phyloP scores from a whole-genome alignment of 2,329 filamentous ascomycete genomes.

The Stagonosporopsis rhizophila region DNA sequence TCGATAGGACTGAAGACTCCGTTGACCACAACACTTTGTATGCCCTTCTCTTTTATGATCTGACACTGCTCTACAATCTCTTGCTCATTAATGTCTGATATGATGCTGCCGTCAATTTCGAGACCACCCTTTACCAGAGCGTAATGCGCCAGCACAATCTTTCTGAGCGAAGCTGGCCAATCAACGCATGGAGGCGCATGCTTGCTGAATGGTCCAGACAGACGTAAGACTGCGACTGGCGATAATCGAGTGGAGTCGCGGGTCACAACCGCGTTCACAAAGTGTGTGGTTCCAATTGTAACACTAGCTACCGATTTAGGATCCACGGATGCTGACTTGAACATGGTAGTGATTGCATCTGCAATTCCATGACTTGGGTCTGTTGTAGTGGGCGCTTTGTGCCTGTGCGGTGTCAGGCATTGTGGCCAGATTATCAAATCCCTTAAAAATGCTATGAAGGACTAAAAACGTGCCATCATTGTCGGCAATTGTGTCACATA shows the following conservation, averaged over 20 bases:
- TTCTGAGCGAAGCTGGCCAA: constrained; percentile 55
- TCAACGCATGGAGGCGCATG: constrained; percentile 60
- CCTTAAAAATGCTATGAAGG: neutral
- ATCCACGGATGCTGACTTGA: constrained; percentile 40
- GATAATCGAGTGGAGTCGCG: constrained; percentile 58
- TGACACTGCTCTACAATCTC: constrained; percentile 55
- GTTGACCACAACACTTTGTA: constrained; percentile 61
- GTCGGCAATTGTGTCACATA: constrained; percentile 17
- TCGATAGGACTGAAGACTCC: constrained; percentile 68
- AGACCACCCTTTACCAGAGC: constrained; percentile 58
- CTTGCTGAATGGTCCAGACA: constrained; percentile 57
- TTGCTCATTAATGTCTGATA: constrained; percentile 51
- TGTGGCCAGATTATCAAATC: neutral
- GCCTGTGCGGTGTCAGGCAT: constrained; percentile 27
- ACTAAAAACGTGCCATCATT: constrained; percentile 11
- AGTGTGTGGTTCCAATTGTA: constrained; percentile 61
- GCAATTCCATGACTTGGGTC: constrained; percentile 49
- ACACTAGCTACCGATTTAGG: constrained; percentile 51
- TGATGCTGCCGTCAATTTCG: constrained; percentile 58
- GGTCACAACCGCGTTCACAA: constrained; percentile 61
- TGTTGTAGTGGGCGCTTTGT: constrained; percentile 49
- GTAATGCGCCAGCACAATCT: constrained; percentile 57
- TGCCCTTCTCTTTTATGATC: constrained; percentile 53
- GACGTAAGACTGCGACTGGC: constrained; percentile 60
- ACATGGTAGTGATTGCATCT: constrained; percentile 46